Evolutionary conservation across 345 rosid species (phyloP).

Genomic region (Pugionium dolabratum): DNA sequence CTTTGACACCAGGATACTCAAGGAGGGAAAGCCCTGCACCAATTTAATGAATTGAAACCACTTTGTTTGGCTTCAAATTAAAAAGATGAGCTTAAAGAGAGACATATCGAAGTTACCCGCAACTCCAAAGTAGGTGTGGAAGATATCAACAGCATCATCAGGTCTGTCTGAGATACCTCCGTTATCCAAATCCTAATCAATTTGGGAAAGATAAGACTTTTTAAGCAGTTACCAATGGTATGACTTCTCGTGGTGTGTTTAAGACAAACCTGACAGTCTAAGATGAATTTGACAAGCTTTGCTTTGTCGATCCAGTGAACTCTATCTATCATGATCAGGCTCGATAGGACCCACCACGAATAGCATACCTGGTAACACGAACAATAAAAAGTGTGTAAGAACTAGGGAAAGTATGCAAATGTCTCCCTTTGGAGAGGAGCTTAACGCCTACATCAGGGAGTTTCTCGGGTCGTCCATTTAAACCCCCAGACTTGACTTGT

Average conservation of each 20-base stretch:
- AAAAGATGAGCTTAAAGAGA: conserved; percentile 7
- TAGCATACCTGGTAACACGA: conserved; percentile 65
- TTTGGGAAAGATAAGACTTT: conserved; percentile 4
- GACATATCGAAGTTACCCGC: conserved; percentile 52
- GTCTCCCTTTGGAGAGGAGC: background rate
- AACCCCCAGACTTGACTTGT: conserved; percentile 77
- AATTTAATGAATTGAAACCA: conserved; percentile 2
- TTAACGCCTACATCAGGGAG: conserved; percentile 74
- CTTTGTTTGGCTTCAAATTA: conserved; percentile 21
- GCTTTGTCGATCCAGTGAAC: conserved; percentile 84
- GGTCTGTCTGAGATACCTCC: conserved; percentile 95
- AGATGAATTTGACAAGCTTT: conserved; percentile 72
- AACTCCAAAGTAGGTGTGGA: conserved; percentile 84
- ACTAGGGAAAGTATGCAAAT: conserved; percentile 11
- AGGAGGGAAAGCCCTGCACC: conserved; percentile 85
- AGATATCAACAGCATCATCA: conserved; percentile 85
- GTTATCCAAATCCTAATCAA: conserved; percentile 64
- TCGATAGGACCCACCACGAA: conserved; percentile 96
- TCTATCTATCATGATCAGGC: conserved; percentile 86
- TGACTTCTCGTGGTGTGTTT: conserved; percentile 6
- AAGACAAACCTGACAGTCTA: conserved; percentile 69
- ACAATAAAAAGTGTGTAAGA: conserved; percentile 10
- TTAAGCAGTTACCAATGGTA: background rate
- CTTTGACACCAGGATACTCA: conserved; percentile 79
- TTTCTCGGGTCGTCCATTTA: conserved; percentile 92